Percentiles rank a stretch among this genome's conserved stretches.
Evolutionary conservation across 2,329 filamentous ascomycete genomes (phyloP).

Genomic region (Colletotrichum trifolii): DNA sequence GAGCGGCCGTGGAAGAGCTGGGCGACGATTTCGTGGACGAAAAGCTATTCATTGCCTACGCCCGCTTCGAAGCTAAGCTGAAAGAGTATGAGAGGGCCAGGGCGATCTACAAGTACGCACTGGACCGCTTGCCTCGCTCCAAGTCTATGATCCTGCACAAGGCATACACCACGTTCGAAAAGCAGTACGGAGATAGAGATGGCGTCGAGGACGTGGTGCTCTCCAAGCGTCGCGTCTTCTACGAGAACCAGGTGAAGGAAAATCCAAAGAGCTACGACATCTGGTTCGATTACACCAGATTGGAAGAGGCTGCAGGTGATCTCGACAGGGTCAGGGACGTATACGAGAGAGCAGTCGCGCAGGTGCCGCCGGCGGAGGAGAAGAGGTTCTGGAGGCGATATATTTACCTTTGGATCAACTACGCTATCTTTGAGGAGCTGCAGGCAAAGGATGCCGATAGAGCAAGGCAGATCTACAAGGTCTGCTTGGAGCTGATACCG

Average conservation of each 20-base stretch:
- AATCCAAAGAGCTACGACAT: slow-evolving; percentile 97
- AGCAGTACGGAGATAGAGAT: slow-evolving; percentile 93
- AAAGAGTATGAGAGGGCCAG: slow-evolving; percentile 95
- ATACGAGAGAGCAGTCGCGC: slow-evolving; percentile 95
- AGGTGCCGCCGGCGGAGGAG: slow-evolving; percentile 93
- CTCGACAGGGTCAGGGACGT: slow-evolving; percentile 87
- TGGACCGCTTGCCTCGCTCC: slow-evolving; percentile 90
- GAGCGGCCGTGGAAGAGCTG: slow-evolving; percentile 85
- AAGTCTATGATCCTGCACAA: slow-evolving; percentile 89
- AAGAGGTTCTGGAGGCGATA: slow-evolving; percentile 98
- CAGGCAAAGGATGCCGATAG: slow-evolving; percentile 82
- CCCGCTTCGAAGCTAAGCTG: slow-evolving; percentile 92
- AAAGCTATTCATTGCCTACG: slow-evolving; percentile 93
- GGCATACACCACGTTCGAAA: slow-evolving; percentile 96
- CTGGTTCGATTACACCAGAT: slow-evolving; percentile 94
- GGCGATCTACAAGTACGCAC: slow-evolving; percentile 95
- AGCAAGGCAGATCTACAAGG: slow-evolving; percentile 89
- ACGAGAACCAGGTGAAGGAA: slow-evolving; percentile 93
- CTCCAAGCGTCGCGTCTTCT: slow-evolving; percentile 91
- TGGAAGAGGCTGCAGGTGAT: slow-evolving; percentile 89
- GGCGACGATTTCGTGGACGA: slow-evolving; percentile 98
- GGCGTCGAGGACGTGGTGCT: slow-evolving; percentile 96
- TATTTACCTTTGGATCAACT: slow-evolving; percentile 98
- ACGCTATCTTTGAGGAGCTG: slow-evolving; percentile 94
- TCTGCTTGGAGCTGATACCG: slow-evolving; percentile 87